Conservation (phyloP, 768 basidiomycete species). For the Rhizopogon vesiculosus region DNA sequence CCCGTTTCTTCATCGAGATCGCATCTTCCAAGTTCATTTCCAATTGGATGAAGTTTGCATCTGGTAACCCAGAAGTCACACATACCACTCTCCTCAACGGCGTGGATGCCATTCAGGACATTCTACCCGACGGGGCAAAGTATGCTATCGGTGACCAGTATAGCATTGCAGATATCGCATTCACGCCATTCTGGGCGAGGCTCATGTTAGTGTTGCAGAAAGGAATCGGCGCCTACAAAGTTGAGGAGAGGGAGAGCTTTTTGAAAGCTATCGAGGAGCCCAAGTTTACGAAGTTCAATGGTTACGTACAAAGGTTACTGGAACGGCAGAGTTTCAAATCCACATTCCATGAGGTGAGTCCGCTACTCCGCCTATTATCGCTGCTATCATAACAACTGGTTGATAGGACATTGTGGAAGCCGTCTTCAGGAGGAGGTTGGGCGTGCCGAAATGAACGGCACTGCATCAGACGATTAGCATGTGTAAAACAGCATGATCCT, state of each 20-base stretch:
- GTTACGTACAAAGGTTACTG: constrained; percentile 45
- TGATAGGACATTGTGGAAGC: constrained; percentile 11
- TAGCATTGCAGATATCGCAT: constrained; percentile 59
- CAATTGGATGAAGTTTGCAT: constrained; percentile 1
- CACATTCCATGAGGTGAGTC: constrained; percentile 52
- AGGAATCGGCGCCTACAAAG: constrained; percentile 47
- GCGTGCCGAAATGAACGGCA: constrained; percentile 4
- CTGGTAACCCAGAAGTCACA: neutral
- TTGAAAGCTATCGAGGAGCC: constrained; percentile 33
- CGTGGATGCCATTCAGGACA: constrained; percentile 44
- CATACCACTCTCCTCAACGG: constrained; percentile 28
- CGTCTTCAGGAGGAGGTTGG: neutral
- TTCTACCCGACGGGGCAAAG: constrained; percentile 37
- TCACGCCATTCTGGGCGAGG: constrained; percentile 60
- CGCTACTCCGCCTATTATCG: too few relatives aligned
- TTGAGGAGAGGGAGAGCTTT: constrained; percentile 42
- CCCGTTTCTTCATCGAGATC: constrained; percentile 59
- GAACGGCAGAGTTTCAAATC: constrained; percentile 48
- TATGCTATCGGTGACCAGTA: constrained; percentile 30
- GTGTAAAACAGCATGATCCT: neutral
- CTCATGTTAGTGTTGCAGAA: constrained; percentile 39
- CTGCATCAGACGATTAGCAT: neutral
- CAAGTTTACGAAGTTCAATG: constrained; percentile 45
- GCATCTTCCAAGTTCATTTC: constrained; percentile 43
- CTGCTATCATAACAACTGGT: neutral